phyloP scores from a whole-genome alignment of 768 basidiomycete genomes.

The Atractiella rhizophila region DNA sequence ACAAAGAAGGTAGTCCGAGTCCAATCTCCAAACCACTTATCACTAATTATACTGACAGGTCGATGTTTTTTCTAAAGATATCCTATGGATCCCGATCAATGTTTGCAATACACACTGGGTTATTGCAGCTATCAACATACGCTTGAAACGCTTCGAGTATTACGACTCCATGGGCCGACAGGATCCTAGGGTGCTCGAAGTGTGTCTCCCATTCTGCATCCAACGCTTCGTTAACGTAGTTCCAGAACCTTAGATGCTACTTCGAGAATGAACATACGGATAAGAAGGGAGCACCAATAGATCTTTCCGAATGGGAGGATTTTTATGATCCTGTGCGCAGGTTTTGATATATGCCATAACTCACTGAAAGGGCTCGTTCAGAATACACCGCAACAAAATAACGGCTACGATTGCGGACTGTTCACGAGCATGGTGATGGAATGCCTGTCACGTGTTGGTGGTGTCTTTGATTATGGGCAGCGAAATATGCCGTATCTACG shows the following conservation, averaged over 20 bases:
- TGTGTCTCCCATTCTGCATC: conserved; percentile 26
- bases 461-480: conserved; percentile 53
- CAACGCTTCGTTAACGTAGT: too few species aligned
- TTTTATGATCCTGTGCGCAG: conserved; percentile 4
- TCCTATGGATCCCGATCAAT: conserved; percentile 69
- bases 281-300: conserved; percentile 64
- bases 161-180: conserved; percentile 75
- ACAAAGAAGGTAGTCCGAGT: conserved; percentile 56
- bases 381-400: conserved; percentile 72
- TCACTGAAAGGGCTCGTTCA: too few species aligned
- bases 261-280: conserved; percentile 56
- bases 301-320: conserved; percentile 57
- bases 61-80: conserved; percentile 72
- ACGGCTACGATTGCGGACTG: conserved; percentile 84
- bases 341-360: too few species aligned
- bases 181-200: conserved; percentile 38
- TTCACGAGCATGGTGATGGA: conserved; percentile 67
- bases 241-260: conserved; percentile 51
- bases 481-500: conserved; percentile 39
- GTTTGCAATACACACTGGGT: conserved; percentile 81
- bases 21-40: background rate
- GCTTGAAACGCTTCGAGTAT: conserved; percentile 66
- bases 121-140: conserved; percentile 72
- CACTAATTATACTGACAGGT: conserved; percentile 28
- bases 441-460: conserved; percentile 34